phyloP scores from a whole-genome alignment of 306 rosid genomes.

The Pueraria montana region DNA sequence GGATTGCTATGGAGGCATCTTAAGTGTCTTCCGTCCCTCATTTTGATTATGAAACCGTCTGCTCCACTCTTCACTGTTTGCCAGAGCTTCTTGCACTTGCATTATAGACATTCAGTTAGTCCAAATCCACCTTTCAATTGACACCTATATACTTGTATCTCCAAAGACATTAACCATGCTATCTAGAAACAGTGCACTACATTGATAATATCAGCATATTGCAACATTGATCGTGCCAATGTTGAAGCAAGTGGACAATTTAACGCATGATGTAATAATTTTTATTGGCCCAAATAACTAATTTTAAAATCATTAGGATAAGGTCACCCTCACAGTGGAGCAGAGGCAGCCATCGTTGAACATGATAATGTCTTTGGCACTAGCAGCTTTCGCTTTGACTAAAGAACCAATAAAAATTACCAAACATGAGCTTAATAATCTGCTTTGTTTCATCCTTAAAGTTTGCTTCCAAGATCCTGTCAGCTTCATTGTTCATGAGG shows the following conservation, averaged over 20 bases:
- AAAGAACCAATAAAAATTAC: too few relatives aligned
- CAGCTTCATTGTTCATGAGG: slow-evolving; percentile 94
- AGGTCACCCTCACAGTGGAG: too few relatives aligned
- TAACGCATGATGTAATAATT: neutral
- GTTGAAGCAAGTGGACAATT: neutral
- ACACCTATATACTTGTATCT: neutral
- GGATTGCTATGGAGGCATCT: slow-evolving; percentile 95
- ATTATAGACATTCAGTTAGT: slow-evolving; percentile 34
- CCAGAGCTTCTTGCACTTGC: slow-evolving; percentile 45
- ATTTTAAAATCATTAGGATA: too few relatives aligned
- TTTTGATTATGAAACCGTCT: slow-evolving; percentile 93
- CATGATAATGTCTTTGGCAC: too few relatives aligned
- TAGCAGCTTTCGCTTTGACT: too few relatives aligned
- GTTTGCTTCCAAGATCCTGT: slow-evolving; percentile 92
- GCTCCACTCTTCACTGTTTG: slow-evolving; percentile 86
- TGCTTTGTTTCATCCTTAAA: slow-evolving; percentile 98
- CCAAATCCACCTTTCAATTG: neutral
- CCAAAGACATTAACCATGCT: neutral
- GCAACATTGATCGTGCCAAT: neutral
- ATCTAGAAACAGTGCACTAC: slow-evolving; percentile 24
- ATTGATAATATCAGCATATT: neutral
- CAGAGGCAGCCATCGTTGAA: too few relatives aligned
- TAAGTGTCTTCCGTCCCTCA: slow-evolving; percentile 96
- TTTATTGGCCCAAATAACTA: too few relatives aligned
- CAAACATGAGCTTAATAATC: slow-evolving; percentile 79